Base-by-base conservation (phyloP, 805 yeast species). In the Candida xyloterini region DNA sequence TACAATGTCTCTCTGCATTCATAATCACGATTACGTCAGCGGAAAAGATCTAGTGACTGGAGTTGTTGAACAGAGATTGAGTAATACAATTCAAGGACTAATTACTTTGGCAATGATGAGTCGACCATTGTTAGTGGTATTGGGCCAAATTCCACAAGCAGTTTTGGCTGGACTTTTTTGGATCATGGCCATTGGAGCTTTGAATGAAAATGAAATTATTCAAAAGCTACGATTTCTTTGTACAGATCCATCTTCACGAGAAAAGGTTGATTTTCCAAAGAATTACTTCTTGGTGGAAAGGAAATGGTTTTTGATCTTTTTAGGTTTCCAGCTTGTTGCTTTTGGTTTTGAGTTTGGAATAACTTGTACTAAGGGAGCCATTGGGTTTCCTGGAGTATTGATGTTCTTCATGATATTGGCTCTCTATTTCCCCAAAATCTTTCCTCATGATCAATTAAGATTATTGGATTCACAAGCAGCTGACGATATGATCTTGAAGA, bases 101-200 rank as follows among this genome's bases (percentile, higher is more conserved):
- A 57, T 91, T 60, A 85, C 88, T 7, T 63, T 91, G 43, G 93
- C 85, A 0, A 80, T 89, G 67, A 93, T 91, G 98, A 66, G 91
- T 2, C 71, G 95, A 11, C 99, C 99, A 0, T 71, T 91, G 24
- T 67, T 91, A 43, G 70, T 80, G 0, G 91, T 93, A 7, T 65
- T 93, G 22, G 91, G 90, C 0, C 66, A 79, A 22, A 84, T 91
- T 20, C 99, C 99, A 0, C 97, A 91, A 57, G 93, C 95, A 7
- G 95, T 91, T 1, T 67, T 91, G 14, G 85, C 96, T 0, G 99
- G 99, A 0, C 68, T 93, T 33, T 91, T 93, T 59, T 90, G 89
- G 71, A 78, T 87, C 45, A 91, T 91, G 98, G 97, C 96, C 0
- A 68, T 87, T 0, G 76, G 82, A 1, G 95, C 96, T 0, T 57